phyloP scores from a whole-genome alignment of 208 protist genomes.

The Crithidia mellificae region DNA sequence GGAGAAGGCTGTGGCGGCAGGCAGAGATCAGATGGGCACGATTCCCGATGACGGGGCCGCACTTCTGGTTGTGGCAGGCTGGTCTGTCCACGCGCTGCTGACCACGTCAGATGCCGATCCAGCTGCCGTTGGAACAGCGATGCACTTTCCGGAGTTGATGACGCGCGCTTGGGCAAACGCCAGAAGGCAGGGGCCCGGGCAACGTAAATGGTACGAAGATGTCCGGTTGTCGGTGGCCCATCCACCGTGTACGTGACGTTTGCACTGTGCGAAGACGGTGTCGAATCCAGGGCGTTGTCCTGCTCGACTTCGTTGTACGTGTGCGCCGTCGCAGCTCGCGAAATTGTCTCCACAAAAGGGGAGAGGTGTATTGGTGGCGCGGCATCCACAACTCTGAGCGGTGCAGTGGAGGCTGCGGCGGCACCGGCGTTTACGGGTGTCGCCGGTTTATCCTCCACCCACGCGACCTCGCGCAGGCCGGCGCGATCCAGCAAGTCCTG shows the following conservation, averaged over 20 bases:
- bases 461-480: conserved; percentile 7
- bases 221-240: not conserved
- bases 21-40: no score
- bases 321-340: no score
- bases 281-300: no score
- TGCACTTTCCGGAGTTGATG: not conserved
- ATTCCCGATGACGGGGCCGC: no score
- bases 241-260: no score
- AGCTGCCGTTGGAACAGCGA: no score
- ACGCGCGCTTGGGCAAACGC: conserved; percentile 7
- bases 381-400: not conserved
- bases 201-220: conserved; percentile 18
- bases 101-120: not conserved
- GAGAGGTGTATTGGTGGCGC: no score
- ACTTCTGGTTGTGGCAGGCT: not conserved
- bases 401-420: not conserved
- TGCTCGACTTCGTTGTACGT: no score
- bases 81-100: not conserved
- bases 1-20: no score
- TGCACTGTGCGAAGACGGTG: no score
- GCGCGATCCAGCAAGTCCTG: not conserved
- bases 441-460: not conserved
- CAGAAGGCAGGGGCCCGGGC: conserved; percentile 19
- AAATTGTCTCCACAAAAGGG: no score
- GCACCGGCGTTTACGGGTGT: not conserved